These are phyloP conservation scores for Fusarium sp. DNA, from an alignment of 2,329 filamentous ascomycete species.

Conservation along the genomic window DNA sequence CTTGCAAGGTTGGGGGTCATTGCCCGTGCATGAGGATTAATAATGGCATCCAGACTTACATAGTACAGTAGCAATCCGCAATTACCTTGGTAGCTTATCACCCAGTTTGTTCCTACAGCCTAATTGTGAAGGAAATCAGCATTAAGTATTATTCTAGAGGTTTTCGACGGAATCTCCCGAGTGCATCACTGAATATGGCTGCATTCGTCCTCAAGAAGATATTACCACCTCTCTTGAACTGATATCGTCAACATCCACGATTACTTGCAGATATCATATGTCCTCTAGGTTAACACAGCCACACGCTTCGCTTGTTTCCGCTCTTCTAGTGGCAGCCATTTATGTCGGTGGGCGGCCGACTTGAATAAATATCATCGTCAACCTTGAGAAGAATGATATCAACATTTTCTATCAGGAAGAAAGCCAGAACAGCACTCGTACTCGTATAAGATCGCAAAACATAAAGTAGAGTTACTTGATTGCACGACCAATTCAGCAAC, in stretches of 20 bases:
- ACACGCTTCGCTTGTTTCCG: constrained; percentile 24
- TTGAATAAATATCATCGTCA: background rate
- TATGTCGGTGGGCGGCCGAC: constrained; percentile 13
- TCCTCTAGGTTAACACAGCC: constrained; percentile 20
- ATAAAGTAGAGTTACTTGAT: no score
- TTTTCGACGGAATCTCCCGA: background rate
- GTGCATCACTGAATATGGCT: background rate
- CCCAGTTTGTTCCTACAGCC: background rate
- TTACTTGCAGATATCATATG: background rate
- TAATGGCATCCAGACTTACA: background rate
- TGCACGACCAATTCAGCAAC: background rate
- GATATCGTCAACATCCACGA: background rate
- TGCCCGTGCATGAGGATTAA: constrained; percentile 4
- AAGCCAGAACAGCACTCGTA: background rate
- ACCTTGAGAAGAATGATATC: background rate
- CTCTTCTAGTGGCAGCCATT: constrained; percentile 9
- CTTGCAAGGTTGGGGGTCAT: constrained; percentile 15
- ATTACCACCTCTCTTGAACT: background rate
- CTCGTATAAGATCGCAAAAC: background rate
- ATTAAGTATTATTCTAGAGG: background rate
- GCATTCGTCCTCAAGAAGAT: background rate
- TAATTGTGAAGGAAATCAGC: background rate
- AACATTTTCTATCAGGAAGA: background rate
- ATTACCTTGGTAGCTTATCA: background rate
- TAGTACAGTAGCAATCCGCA: background rate